phyloP scores from a whole-genome alignment of 768 basidiomycete genomes.

The Termitomyces sp. region DNA sequence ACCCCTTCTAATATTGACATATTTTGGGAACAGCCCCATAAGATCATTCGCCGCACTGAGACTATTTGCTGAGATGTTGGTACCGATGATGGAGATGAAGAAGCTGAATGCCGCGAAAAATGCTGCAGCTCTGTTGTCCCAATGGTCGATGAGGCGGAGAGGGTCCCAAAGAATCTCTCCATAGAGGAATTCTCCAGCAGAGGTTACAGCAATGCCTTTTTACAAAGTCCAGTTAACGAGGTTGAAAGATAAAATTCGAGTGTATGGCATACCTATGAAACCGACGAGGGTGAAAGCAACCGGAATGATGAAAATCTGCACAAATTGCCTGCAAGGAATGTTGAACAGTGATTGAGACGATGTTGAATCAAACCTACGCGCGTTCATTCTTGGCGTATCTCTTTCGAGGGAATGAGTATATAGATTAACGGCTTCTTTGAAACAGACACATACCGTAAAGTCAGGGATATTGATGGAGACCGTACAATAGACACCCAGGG shows the following conservation, averaged over 20 bases:
- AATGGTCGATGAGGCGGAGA: slow-evolving; percentile 64
- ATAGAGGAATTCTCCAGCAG: slow-evolving; percentile 69
- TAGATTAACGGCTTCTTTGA: background rate
- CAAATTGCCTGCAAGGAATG: slow-evolving; percentile 47
- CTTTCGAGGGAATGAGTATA: slow-evolving; percentile 19
- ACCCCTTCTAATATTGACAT: slow-evolving; percentile 78
- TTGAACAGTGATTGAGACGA: background rate
- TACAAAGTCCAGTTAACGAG: background rate
- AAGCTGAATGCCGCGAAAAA: slow-evolving; percentile 83
- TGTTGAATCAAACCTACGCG: slow-evolving; percentile 38
- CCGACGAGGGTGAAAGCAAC: slow-evolving; percentile 70
- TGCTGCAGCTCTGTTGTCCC: slow-evolving; percentile 81
- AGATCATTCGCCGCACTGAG: slow-evolving; percentile 78
- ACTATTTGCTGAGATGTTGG: slow-evolving; percentile 75
- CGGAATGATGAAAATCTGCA: slow-evolving; percentile 75
- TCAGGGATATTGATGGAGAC: slow-evolving; percentile 81
- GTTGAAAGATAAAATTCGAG: background rate
- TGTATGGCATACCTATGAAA: slow-evolving; percentile 44
- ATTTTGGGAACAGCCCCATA: slow-evolving; percentile 71
- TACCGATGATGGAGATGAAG: slow-evolving; percentile 63
- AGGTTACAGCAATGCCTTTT: slow-evolving; percentile 70
- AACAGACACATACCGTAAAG: slow-evolving; percentile 46
- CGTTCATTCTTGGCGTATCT: slow-evolving; percentile 69
- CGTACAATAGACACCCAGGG: slow-evolving; percentile 69
- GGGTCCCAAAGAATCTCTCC: slow-evolving; percentile 71